These are phyloP conservation scores for Spergularia bocconei DNA, from an alignment of 148 eudicot genomes.

Conservation along the genomic window DNA sequence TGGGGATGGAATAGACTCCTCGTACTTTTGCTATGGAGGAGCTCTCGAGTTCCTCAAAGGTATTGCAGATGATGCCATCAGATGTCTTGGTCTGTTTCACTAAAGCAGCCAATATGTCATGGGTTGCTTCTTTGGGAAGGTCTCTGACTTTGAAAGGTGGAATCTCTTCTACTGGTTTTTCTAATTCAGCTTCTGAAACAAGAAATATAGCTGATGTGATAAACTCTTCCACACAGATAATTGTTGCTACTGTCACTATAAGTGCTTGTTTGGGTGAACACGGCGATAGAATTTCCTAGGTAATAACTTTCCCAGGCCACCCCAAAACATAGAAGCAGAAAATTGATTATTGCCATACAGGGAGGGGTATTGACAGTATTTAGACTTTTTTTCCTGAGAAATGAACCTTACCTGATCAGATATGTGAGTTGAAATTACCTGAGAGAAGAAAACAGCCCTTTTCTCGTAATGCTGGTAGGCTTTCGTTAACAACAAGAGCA, in stretches of 20 bases:
- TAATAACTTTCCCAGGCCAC: too few species aligned
- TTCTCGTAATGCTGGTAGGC: conserved; percentile 30
- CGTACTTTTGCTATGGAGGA: conserved; percentile 8
- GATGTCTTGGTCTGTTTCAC: conserved; percentile 25
- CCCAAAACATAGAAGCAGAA: background rate
- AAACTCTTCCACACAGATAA: too few species aligned
- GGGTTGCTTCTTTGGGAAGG: conserved; percentile 24
- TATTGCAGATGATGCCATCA: conserved; percentile 36
- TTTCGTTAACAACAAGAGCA: conserved; percentile 34
- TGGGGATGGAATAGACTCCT: conserved; percentile 18
- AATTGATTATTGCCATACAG: background rate
- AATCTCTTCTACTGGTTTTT: conserved; percentile 24
- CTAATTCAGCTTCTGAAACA: conserved; percentile 21
- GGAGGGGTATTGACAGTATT: background rate
- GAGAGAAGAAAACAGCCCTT: conserved; percentile 33
- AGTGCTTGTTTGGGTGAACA: too few species aligned
- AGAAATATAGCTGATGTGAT: too few species aligned
- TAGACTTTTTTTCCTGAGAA: background rate
- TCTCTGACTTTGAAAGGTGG: conserved; percentile 36
- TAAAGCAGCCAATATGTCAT: background rate
- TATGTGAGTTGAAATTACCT: background rate
- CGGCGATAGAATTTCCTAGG: too few species aligned
- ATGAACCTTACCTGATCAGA: background rate
- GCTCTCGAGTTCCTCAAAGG: conserved; percentile 33
- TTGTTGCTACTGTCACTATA: too few species aligned